Evolutionary conservation across 2,329 filamentous ascomycete species (phyloP).

Genomic region (Raffaelea arxii): DNA sequence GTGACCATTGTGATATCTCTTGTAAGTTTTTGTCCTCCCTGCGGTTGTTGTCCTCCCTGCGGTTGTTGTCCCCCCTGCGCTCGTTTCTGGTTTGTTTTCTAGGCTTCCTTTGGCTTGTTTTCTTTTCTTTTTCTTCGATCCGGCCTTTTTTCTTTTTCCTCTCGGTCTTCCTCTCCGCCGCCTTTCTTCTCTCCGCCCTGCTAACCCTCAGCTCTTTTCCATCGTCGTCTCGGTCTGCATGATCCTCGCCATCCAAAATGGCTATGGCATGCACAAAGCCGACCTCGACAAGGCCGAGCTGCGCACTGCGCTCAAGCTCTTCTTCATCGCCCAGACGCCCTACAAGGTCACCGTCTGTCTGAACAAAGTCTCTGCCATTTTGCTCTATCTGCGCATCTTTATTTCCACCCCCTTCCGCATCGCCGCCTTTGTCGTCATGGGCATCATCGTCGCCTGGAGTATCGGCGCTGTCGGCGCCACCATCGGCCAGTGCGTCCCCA

Average conservation of each 20-base stretch:
- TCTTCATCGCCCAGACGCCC: constrained; percentile 40
- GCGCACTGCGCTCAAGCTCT: constrained; percentile 18
- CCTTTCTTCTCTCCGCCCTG: not conserved
- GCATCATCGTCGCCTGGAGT: constrained; percentile 34
- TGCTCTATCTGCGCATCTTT: constrained; percentile 46
- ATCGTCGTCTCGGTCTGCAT: constrained; percentile 8
- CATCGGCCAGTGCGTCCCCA: constrained; percentile 40
- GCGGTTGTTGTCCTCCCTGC: no score
- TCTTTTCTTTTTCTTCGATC: no score
- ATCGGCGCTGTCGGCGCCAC: constrained; percentile 33
- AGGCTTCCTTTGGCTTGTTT: no score
- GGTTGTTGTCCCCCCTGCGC: no score
- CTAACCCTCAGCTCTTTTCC: constrained; percentile 4
- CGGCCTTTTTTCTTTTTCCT: no score
- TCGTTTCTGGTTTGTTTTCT: no score
- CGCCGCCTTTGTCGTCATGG: constrained; percentile 29
- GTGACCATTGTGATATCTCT: constrained; percentile 2
- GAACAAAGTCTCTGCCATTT: constrained; percentile 41
- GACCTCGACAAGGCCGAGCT: constrained; percentile 5
- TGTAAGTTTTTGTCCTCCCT: constrained; percentile 6
- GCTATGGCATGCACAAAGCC: constrained; percentile 10
- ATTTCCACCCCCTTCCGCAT: constrained; percentile 34
- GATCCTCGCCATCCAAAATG: constrained; percentile 9
- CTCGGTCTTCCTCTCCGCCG: not conserved
- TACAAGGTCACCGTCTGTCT: constrained; percentile 45